Evolutionary conservation across 306 rosid species (phyloP).

Genomic region (Acacia confusa): DNA sequence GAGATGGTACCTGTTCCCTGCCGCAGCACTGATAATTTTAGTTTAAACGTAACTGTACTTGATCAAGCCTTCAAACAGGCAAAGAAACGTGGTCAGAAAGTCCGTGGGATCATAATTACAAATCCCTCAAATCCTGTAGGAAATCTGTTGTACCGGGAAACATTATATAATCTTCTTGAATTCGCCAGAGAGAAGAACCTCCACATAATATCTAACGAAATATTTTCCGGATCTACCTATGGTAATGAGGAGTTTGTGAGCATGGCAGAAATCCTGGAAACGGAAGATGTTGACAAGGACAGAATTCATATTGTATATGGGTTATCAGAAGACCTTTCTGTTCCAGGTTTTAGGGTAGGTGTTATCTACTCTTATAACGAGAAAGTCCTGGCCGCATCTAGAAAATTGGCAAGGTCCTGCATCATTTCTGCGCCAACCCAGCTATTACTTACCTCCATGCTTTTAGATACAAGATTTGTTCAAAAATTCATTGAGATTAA

Average conservation of each 20-base stretch:
- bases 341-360: conserved; percentile 77
- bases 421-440: conserved; percentile 73
- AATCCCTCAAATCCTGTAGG: conserved; percentile 85
- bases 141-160: conserved; percentile 56
- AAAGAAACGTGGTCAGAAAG: conserved; percentile 76
- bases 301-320: conserved; percentile 81
- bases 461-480: conserved; percentile 67
- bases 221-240: conserved; percentile 57
- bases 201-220: conserved; percentile 79
- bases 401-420: conserved; percentile 71
- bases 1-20: conserved; percentile 58
- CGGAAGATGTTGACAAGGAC: conserved; percentile 61
- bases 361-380: conserved; percentile 69
- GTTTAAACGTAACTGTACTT: conserved; percentile 54
- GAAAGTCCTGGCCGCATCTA: conserved; percentile 68
- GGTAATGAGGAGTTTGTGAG: conserved; percentile 68
- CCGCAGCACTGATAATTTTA: conserved; percentile 78
- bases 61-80: conserved; percentile 88
- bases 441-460: conserved; percentile 71
- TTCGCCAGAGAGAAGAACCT: conserved; percentile 93
- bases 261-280: conserved; percentile 71
- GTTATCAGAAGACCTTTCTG: conserved; percentile 74
- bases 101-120: conserved; percentile 79
- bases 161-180: conserved; percentile 69
- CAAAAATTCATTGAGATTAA: conserved; percentile 50